Conservation (phyloP, 148 eudicot genomes). For the Chenopodium album region DNA sequence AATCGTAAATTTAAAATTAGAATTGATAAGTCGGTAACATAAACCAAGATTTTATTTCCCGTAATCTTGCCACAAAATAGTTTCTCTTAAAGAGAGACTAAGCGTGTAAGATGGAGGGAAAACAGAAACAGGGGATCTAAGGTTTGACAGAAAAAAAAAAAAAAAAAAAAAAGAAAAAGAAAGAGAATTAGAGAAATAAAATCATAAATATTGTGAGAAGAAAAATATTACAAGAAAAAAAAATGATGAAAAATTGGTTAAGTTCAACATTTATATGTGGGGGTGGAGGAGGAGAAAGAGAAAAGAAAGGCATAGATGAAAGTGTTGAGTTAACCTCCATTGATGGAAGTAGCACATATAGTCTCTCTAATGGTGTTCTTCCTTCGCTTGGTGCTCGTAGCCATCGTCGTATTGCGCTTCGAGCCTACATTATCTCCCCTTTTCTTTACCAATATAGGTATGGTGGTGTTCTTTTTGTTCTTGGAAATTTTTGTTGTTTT, state of each 20-base stretch:
- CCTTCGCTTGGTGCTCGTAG: slow-evolving; percentile 75
- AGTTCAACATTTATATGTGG: neutral
- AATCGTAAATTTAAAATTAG: too few species aligned
- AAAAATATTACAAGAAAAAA: neutral
- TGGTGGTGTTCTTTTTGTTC: neutral
- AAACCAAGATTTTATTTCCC: neutral
- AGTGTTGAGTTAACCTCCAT: slow-evolving; percentile 1
- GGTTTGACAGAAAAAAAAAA: neutral
- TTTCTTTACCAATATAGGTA: slow-evolving; percentile 56
- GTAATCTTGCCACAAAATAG: too few species aligned
- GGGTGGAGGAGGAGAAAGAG: neutral
- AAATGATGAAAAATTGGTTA: neutral
- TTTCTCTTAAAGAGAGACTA: too few species aligned
- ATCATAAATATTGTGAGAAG: neutral
- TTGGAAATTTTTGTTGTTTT: neutral
- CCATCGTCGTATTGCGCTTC: slow-evolving; percentile 38
- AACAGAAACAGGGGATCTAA: neutral
- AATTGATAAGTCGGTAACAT: neutral
- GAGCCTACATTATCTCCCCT: slow-evolving; percentile 47
- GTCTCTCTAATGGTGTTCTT: slow-evolving; percentile 46
- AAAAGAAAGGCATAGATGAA: slow-evolving; percentile 7
- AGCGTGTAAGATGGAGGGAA: neutral
- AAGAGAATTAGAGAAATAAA: neutral
- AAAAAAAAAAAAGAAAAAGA: neutral
- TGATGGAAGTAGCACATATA: slow-evolving; percentile 43